Conservation (phyloP, 768 basidiomycete genomes). For the Paxillus ammoniavirescens region DNA sequence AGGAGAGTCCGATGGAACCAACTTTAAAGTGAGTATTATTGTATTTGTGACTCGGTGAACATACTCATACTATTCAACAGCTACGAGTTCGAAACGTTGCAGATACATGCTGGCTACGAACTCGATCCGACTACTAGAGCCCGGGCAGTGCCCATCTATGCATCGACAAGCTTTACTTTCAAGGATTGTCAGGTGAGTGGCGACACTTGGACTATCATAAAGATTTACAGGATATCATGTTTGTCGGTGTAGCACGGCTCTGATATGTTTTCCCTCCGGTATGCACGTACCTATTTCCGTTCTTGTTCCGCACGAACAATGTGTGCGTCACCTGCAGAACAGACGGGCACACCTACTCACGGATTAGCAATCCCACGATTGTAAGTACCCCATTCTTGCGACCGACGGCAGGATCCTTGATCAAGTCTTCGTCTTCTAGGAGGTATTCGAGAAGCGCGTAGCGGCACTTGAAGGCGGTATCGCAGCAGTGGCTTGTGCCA, state of each 20-base stretch:
- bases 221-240: too few species aligned
- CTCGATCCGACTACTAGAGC: slow-evolving; percentile 67
- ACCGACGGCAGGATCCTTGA: neutral
- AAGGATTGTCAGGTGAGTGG: slow-evolving; percentile 52
- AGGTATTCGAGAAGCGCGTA: slow-evolving; percentile 77
- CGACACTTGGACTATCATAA: too few species aligned
- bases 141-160: slow-evolving; percentile 77
- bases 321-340: slow-evolving; percentile 1
- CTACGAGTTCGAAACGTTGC: slow-evolving; percentile 71
- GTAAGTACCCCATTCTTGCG: neutral
- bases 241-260: slow-evolving; percentile 9
- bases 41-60: too few species aligned
- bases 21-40: too few species aligned
- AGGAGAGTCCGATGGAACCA: too few species aligned
- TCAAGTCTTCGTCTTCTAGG: slow-evolving; percentile 34
- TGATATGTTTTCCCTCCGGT: slow-evolving; percentile 7
- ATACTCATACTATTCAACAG: too few species aligned
- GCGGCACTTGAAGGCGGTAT: slow-evolving; percentile 79
- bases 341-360: slow-evolving; percentile 12
- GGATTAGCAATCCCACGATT: slow-evolving; percentile 21
- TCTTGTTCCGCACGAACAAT: neutral
- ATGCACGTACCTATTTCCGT: neutral
- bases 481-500: slow-evolving; percentile 71
- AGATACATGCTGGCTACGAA: slow-evolving; percentile 71
- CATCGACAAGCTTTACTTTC: slow-evolving; percentile 70